A percentile compares a stretch with the other conserved stretches of the same genome.
phyloP scores from a whole-genome alignment of 352 stramenopile species.

The Globisporangium barbulae region DNA sequence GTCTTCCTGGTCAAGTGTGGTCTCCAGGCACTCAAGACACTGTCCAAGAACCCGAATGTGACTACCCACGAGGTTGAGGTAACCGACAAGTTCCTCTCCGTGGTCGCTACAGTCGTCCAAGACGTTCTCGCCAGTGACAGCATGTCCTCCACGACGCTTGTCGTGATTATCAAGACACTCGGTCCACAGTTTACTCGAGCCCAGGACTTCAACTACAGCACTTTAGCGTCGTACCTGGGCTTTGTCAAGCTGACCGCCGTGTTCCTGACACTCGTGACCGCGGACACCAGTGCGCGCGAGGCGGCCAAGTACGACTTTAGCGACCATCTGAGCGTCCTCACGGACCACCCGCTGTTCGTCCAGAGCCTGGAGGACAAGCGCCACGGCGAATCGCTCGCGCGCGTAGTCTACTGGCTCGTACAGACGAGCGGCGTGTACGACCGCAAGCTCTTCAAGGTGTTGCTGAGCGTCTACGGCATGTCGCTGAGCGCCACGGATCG shows the following conservation, averaged over 20 bases:
- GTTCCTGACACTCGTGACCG: slow-evolving; percentile 30
- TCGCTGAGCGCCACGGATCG: slow-evolving; percentile 62
- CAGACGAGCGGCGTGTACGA: slow-evolving; percentile 40
- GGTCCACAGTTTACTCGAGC: slow-evolving; percentile 22
- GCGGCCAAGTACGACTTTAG: slow-evolving; percentile 29
- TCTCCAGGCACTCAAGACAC: slow-evolving; percentile 10
- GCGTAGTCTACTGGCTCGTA: slow-evolving; percentile 40
- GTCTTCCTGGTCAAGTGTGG: slow-evolving; percentile 19
- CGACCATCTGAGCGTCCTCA: slow-evolving; percentile 31
- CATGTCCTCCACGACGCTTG: not conserved
- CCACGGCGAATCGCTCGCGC: slow-evolving; percentile 22
- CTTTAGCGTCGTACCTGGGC: slow-evolving; percentile 18
- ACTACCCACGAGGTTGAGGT: not conserved
- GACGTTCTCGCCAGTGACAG: not conserved
- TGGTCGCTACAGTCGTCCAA: slow-evolving; percentile 7
- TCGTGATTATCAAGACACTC: slow-evolving; percentile 18
- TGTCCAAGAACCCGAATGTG: not conserved
- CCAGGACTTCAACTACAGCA: slow-evolving; percentile 20
- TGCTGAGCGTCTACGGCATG: slow-evolving; percentile 69
- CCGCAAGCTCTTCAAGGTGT: slow-evolving; percentile 46
- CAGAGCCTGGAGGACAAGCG: slow-evolving; percentile 18
- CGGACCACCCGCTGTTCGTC: slow-evolving; percentile 28
- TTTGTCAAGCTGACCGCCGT: slow-evolving; percentile 35
- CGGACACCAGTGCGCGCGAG: slow-evolving; percentile 15
- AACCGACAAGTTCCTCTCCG: slow-evolving; percentile 4